Evolutionary conservation across 306 rosid genomes (phyloP).

Genomic region (Glycine latifolia): DNA sequence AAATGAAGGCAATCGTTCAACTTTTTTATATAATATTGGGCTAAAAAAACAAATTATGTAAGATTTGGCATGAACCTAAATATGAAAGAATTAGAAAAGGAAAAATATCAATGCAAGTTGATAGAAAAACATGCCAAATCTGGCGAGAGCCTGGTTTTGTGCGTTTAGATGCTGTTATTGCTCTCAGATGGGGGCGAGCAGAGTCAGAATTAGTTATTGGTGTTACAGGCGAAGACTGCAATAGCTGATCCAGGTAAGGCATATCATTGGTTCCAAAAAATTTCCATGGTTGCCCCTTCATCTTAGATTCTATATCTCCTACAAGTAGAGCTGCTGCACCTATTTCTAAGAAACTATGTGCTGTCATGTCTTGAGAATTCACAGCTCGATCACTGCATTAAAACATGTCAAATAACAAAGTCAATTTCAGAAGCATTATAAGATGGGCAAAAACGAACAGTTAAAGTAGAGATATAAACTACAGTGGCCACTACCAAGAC

Average conservation of each 20-base stretch:
- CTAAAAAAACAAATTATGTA: slow-evolving; percentile 7
- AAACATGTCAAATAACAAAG: slow-evolving; percentile 42
- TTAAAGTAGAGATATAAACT: slow-evolving; percentile 41
- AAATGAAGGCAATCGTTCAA: neutral
- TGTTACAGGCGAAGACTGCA: slow-evolving; percentile 88
- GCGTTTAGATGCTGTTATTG: slow-evolving; percentile 96
- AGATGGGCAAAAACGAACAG: slow-evolving; percentile 19
- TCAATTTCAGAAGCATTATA: slow-evolving; percentile 39
- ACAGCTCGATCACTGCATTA: slow-evolving; percentile 71
- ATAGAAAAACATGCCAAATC: slow-evolving; percentile 70
- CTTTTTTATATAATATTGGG: slow-evolving; percentile 16
- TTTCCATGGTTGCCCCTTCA: slow-evolving; percentile 92
- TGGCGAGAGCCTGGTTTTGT: slow-evolving; percentile 77
- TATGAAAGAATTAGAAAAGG: neutral
- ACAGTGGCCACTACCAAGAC: slow-evolving; percentile 13
- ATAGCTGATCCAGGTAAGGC: slow-evolving; percentile 95
- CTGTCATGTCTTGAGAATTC: slow-evolving; percentile 74
- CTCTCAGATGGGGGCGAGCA: slow-evolving; percentile 89
- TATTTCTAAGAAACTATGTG: slow-evolving; percentile 84
- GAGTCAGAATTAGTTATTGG: slow-evolving; percentile 82
- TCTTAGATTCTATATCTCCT: slow-evolving; percentile 86
- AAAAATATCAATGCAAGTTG: slow-evolving; percentile 32
- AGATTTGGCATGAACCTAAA: slow-evolving; percentile 22
- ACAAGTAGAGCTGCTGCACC: slow-evolving; percentile 96
- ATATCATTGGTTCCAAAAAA: slow-evolving; percentile 93